These are phyloP conservation scores for Golubevia sp. DNA, from an alignment of 1,284 basidiomycete species.

Conservation along the genomic window DNA sequence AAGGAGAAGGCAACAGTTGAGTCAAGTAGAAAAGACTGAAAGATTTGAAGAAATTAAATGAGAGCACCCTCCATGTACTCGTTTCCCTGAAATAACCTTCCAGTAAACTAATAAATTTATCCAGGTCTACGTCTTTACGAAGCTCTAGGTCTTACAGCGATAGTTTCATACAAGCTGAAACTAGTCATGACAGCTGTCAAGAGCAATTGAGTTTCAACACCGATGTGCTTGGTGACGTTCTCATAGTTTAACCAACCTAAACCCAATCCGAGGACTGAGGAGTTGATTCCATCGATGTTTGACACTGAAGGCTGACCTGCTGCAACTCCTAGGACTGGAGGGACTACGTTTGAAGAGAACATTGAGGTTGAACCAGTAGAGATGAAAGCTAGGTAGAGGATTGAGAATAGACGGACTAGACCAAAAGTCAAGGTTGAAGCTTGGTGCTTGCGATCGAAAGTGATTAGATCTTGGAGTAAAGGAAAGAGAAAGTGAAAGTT, in stretches of 20 bases:
- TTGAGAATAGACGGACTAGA: conserved; percentile 34
- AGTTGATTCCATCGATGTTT: conserved; percentile 11
- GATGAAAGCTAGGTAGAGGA: conserved; percentile 27
- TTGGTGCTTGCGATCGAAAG: conserved; percentile 32
- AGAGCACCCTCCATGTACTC: no score
- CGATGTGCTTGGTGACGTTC: conserved; percentile 27
- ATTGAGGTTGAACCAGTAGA: conserved; percentile 23
- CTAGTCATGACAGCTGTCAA: conserved; percentile 28
- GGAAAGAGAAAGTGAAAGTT: not conserved
- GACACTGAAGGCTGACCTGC: conserved; percentile 23
- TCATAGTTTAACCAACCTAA: conserved; percentile 23
- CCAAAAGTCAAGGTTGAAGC: conserved; percentile 40
- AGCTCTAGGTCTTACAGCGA: conserved; percentile 29
- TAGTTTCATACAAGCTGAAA: conserved; percentile 34
- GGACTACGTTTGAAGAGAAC: conserved; percentile 17
- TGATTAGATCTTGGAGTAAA: conserved; percentile 24
- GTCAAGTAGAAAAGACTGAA: no score
- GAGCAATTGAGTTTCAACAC: conserved; percentile 31
- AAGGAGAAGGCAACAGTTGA: no score
- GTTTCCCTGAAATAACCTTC: no score
- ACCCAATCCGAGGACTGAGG: conserved; percentile 2
- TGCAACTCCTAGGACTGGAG: conserved; percentile 28
- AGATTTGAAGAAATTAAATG: no score
- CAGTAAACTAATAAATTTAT: no score
- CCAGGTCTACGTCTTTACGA: no score